Evolutionary conservation across 2,329 filamentous ascomycete genomes (phyloP).

Genomic region (Ophiostoma triangulosporum): DNA sequence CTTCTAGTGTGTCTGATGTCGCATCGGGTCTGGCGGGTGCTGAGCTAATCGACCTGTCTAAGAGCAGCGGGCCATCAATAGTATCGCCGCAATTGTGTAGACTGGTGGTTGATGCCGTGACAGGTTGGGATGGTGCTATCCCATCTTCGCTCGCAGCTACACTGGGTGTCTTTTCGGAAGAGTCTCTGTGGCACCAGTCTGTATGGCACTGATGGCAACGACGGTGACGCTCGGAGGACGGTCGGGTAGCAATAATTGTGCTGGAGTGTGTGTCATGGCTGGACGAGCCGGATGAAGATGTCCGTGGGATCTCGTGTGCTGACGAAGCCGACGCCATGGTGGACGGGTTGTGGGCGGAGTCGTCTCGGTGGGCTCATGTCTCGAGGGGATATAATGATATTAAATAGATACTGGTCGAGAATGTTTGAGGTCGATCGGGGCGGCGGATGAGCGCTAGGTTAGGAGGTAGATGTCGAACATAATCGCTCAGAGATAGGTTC

Average conservation of each 20-base stretch:
- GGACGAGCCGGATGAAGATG: background rate
- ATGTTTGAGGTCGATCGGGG: background rate
- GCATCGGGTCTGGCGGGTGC: background rate
- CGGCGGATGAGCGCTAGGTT: background rate
- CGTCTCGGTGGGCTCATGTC: background rate
- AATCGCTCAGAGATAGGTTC: background rate
- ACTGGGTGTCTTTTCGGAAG: conserved; percentile 13
- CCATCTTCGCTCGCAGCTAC: conserved; percentile 9
- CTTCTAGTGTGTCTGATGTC: background rate
- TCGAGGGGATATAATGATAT: background rate
- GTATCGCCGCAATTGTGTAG: background rate
- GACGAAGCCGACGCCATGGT: background rate
- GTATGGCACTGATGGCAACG: background rate
- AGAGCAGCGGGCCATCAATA: background rate
- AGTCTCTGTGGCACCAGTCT: conserved; percentile 13
- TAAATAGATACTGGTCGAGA: background rate
- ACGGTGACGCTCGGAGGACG: background rate
- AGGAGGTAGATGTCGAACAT: background rate
- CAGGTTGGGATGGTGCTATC: conserved; percentile 7
- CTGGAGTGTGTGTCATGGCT: background rate
- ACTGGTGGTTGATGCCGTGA: background rate
- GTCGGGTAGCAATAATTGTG: background rate
- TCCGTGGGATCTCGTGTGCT: background rate
- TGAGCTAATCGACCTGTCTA: background rate
- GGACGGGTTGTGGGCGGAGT: background rate